Base-by-base conservation (phyloP, 257 asterid species). In the Solanum habrochaites region DNA sequence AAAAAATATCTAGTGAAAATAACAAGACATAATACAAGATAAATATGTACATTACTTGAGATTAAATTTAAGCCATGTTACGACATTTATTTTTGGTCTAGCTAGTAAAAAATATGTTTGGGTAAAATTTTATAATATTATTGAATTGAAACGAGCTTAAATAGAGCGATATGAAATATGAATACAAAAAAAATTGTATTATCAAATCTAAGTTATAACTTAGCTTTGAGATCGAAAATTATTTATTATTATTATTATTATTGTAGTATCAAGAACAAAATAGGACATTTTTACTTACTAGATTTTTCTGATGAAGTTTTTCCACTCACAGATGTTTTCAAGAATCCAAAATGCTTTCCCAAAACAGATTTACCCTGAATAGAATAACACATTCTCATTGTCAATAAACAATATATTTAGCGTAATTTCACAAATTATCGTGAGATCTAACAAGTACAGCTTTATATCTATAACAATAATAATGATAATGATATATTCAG, bases 281-380 rank as follows among this genome's bases (percentile, higher is more conserved):
- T 32, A 80, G 69, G 16, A 9, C 52, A 31, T 31, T 39, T 85
- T 85, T 8, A 71, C 87, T 85, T 45, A 85, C 87, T 58, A 85
- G 87, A 47, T 85, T 71, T 70, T 35, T 69, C 70, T 70, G 87
- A 85, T 43, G 87, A 72, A 71, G 83, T 39, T 71, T 67, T 85
- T 72, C 87, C 82, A 71, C 71, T 29, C 40, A n/a, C 60, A 47
- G 87, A 85, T 69, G 87, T 69, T 85, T 85, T 85, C 71, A 85
- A 71, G 83, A 85, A 85, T 78, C 96, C 89, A 4, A 91, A 88
- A 73, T 90, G 93, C 91, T 93, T 93, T 91, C 91, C 92, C 85
- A 93, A 66, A 11, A 27, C 92, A 31, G 97, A 92, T 87, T 94
- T 95, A 13, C 93, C 93, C 99, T 96, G 90, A 82, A 74, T 11